Evolutionary conservation across 768 basidiomycete genomes (phyloP).

Genomic region (Pleurotus tuber-regium): DNA sequence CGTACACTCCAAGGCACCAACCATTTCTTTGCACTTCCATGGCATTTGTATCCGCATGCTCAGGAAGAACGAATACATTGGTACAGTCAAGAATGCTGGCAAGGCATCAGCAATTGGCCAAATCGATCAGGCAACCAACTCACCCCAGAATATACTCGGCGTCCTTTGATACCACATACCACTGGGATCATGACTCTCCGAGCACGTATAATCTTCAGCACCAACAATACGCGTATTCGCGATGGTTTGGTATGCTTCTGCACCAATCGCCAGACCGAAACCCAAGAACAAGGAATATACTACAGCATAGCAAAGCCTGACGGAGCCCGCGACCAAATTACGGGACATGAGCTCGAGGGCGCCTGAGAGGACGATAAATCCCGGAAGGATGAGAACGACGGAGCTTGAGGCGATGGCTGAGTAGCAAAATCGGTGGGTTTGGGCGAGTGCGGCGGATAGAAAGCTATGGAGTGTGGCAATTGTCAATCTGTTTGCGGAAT

Average conservation of each 20-base stretch:
- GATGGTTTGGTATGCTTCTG: constrained; percentile 61
- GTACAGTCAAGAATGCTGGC: constrained; percentile 67
- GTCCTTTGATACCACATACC: constrained; percentile 76
- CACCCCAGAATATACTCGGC: constrained; percentile 72
- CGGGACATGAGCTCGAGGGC: constrained; percentile 78
- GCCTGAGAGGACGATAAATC: constrained; percentile 70
- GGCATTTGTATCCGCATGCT: constrained; percentile 66
- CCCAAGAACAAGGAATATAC: constrained; percentile 78
- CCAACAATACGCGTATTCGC: constrained; percentile 44
- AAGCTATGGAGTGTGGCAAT: constrained; percentile 80
- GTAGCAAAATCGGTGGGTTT: constrained; percentile 72
- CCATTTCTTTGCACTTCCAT: constrained; percentile 54
- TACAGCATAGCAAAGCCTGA: constrained; percentile 75
- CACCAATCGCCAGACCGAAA: constrained; percentile 82
- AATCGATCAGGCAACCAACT: constrained; percentile 18
- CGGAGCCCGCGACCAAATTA: constrained; percentile 82
- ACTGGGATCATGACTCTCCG: constrained; percentile 46
- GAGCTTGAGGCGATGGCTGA: constrained; percentile 76
- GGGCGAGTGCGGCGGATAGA: constrained; percentile 69
- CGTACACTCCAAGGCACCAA: no score
- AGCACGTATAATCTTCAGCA: constrained; percentile 60
- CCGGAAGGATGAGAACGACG: constrained; percentile 79
- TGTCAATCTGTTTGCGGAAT: constrained; percentile 78
- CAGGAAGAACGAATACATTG: constrained; percentile 63
- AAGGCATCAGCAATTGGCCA: neutral